Evolutionary conservation across 805 yeast species (phyloP).

Genomic region (Yamadazyma nakazawae): DNA sequence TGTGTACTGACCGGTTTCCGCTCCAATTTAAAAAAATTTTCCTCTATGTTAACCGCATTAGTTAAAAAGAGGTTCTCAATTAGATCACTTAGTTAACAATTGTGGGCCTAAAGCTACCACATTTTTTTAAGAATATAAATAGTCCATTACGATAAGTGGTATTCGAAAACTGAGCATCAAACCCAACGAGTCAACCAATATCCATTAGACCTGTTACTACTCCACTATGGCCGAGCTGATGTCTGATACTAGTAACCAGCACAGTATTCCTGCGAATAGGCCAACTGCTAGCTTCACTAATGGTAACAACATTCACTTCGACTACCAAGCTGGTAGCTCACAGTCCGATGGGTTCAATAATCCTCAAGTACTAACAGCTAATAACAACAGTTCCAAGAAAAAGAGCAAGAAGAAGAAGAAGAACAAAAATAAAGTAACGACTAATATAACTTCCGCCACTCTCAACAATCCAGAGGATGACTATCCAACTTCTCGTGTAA

Average conservation of each 20-base stretch:
- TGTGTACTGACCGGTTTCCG: slow-evolving; percentile 2
- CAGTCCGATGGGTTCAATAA: slow-evolving; percentile 3
- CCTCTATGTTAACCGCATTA: slow-evolving; percentile 7
- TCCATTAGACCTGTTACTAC: neutral
- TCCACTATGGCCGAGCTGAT: slow-evolving; percentile 3
- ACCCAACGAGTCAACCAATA: too few species aligned
- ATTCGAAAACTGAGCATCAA: neutral
- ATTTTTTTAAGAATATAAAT: neutral
- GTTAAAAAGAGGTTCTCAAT: slow-evolving; percentile 4
- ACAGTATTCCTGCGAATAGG: neutral
- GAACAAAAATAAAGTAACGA: slow-evolving; percentile 25
- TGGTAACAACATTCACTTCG: slow-evolving; percentile 37
- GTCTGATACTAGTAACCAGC: neutral
- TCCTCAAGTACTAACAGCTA: neutral
- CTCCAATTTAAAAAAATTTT: slow-evolving; percentile 4
- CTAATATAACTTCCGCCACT: slow-evolving; percentile 35
- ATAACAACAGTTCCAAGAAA: slow-evolving; percentile 2
- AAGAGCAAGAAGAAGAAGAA: slow-evolving; percentile 29
- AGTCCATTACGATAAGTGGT: neutral
- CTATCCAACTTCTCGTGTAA: slow-evolving; percentile 69
- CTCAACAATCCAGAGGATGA: slow-evolving; percentile 56
- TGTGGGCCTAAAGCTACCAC: slow-evolving; percentile 1
- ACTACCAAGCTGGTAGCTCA: slow-evolving; percentile 10
- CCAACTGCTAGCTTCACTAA: slow-evolving; percentile 8
- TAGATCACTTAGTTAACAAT: slow-evolving; percentile 3